Evolutionary conservation across 495 filamentous ascomycete genomes (phyloP).

Genomic region (Margaritispora aquatica): DNA sequence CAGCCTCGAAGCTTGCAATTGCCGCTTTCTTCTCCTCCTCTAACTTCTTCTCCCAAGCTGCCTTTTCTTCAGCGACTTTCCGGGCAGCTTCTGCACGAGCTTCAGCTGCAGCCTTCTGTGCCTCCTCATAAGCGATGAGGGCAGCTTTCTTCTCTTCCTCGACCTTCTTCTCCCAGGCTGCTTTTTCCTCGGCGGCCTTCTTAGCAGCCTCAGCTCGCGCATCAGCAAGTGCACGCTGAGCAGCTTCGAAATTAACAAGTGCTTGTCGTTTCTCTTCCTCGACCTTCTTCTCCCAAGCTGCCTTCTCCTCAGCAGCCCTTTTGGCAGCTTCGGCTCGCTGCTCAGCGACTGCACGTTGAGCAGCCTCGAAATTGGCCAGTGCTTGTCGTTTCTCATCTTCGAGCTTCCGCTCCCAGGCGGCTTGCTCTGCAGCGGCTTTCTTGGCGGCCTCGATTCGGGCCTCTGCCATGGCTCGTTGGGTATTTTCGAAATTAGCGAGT

Average conservation of each 20-base stretch:
- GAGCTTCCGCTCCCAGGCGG: slow-evolving; percentile 10
- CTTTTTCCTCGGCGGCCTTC: slow-evolving; percentile 18
- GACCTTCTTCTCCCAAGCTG: slow-evolving; percentile 31
- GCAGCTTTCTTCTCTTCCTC: slow-evolving; percentile 17
- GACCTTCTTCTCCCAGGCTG: slow-evolving; percentile 14
- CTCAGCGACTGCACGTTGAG: slow-evolving; percentile 30
- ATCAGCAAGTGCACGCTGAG: slow-evolving; percentile 9
- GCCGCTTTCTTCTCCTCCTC: slow-evolving; percentile 18
- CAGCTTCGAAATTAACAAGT: neutral
- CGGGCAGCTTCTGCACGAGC: slow-evolving; percentile 21
- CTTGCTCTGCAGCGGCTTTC: slow-evolving; percentile 14
- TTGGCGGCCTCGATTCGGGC: too few relatives aligned
- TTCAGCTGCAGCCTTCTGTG: slow-evolving; percentile 31
- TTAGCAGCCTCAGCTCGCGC: slow-evolving; percentile 7
- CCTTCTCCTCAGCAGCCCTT: slow-evolving; percentile 35
- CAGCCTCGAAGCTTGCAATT: slow-evolving; percentile 23
- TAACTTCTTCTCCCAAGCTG: slow-evolving; percentile 15
- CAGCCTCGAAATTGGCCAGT: slow-evolving; percentile 22
- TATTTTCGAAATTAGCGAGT: slow-evolving; percentile 21
- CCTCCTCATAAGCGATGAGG: slow-evolving; percentile 22
- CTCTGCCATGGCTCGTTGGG: slow-evolving; percentile 29
- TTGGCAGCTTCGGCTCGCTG: slow-evolving; percentile 20
- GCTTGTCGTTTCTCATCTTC: slow-evolving; percentile 13
- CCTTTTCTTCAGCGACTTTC: slow-evolving; percentile 17
- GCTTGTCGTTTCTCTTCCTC: slow-evolving; percentile 25